Percentiles rank a stretch among this genome's conserved stretches.
These are phyloP conservation scores for Paramecium pentaurelia DNA, from an alignment of 73 alveolate genomes.

Conservation along the genomic window DNA sequence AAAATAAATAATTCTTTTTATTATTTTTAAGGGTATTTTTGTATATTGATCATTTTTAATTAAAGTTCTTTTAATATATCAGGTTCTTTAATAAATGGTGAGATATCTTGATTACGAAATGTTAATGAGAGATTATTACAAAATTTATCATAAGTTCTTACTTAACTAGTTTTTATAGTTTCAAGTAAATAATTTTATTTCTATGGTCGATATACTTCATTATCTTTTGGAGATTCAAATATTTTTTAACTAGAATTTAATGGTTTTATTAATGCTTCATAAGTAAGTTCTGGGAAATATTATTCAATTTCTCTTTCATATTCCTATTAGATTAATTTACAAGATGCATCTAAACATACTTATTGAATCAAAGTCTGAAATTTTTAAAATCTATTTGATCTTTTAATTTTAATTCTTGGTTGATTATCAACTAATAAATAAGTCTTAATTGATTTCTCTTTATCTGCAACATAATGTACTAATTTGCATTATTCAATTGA, in stretches of 20 bases:
- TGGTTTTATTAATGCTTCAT: neutral
- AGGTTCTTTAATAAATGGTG: neutral
- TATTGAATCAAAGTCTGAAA: neutral
- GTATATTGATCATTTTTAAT: neutral
- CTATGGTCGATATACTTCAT: neutral
- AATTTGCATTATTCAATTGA: neutral
- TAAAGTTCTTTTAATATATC: neutral
- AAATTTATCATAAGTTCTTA: neutral
- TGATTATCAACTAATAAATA: neutral
- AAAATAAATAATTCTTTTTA: neutral
- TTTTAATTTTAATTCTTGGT: neutral
- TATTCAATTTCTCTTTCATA: neutral
- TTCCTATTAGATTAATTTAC: neutral
- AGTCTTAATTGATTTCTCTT: neutral
- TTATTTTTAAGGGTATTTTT: neutral
- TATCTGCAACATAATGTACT: slow-evolving; percentile 40
- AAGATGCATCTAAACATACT: neutral
- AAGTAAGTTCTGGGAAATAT: neutral
- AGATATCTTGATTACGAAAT: neutral
- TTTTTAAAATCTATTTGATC: neutral
- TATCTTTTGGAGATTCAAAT: neutral
- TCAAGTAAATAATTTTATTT: neutral
- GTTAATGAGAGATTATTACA: neutral
- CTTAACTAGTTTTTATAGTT: slow-evolving; percentile 1
- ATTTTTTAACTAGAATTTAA: neutral